A percentile compares a stretch with the other conserved stretches of the same genome.
These are phyloP conservation scores for Raddia distichophylla DNA, from an alignment of 176 grass and related monocot species.

Conservation along the genomic window DNA sequence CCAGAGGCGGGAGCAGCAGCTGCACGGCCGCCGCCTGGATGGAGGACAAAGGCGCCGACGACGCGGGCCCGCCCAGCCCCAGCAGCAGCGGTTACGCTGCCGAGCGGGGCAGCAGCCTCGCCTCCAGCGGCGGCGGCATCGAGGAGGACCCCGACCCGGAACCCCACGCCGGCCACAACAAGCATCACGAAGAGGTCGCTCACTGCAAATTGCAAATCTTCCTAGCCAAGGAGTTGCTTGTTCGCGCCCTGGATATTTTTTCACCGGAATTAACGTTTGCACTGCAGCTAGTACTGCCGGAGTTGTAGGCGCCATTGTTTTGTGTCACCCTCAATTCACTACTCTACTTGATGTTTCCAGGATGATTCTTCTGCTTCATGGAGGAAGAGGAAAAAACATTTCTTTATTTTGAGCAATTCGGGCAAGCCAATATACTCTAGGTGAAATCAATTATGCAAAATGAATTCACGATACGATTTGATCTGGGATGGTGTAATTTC, in stretches of 20 bases:
- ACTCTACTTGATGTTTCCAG: conserved; percentile 44
- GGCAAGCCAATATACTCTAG: conserved; percentile 98
- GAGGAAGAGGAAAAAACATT: conserved; percentile 97
- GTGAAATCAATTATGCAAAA: conserved; percentile 32
- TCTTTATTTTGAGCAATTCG: conserved; percentile 92
- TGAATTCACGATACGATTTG: not conserved
- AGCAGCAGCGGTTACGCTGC: conserved; percentile 92
- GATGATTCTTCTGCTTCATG: conserved; percentile 89
- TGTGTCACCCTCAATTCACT: not conserved
- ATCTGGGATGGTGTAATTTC: not conserved
- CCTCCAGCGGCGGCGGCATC: conserved; percentile 61
- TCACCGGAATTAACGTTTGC: not conserved
- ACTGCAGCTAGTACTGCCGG: not conserved
- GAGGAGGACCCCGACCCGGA: conserved; percentile 58
- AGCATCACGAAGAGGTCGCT: conserved; percentile 68
- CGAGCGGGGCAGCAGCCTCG: conserved; percentile 82
- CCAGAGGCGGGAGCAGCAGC: conserved; percentile 51
- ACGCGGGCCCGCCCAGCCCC: conserved; percentile 65
- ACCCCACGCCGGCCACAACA: conserved; percentile 47
- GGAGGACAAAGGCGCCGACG: conserved; percentile 38
- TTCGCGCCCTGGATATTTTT: not conserved
- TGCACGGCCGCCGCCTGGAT: conserved; percentile 35
- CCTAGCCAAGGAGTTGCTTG: not conserved
- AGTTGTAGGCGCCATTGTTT: not conserved
- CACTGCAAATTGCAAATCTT: not conserved